Base-by-base conservation (phyloP, 2,329 filamentous ascomycete species). In the Ophiostoma pallidulum region DNA sequence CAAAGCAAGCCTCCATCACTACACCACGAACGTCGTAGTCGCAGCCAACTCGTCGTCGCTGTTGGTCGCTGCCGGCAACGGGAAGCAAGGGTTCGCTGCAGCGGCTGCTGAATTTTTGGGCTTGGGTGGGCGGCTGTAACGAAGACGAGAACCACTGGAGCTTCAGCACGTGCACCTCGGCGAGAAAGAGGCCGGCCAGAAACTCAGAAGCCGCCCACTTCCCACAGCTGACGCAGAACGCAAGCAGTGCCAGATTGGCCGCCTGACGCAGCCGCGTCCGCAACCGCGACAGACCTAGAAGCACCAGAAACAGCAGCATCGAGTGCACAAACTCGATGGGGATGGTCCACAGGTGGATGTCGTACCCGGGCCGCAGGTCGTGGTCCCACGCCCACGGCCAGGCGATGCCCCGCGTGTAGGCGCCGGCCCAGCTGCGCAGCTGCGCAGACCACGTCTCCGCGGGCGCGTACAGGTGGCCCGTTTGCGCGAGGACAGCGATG, bases 321-420 rank as follows among this genome's bases (percentile, higher is more conserved):
- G 70, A 72, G 55, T 70, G 64, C 22, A 61, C 65, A 45, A 71
- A 67, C 48, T 73, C 70, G 47, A 71, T 64, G 1, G 71, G 67
- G 16, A 74, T 70, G 2, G 70, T 72, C 71, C 70, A 73, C 14
- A 73, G 59, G 45, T 72, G 69, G 8, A 66, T 57, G 49, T 71
- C 66, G 50, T 70, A 72, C 6, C 54, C 57, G 7, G 62, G 63
- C 19, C 57, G 57, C 42, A 66, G 46, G 45, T 64, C 58, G 3
- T 40, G 43, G 31, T 66, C 62, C 62, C 62, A 65, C 4, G 56
- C 56, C 62, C 63, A 65, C 13, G 61, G 60, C 59, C 63, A 65
- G 18, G 58, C 58, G 38, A 64, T 60, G 50, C 57, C 56, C 45
- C 59, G 60, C 44, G 66, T 61, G 8, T 61, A 54, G 28, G 58